Base-by-base conservation (phyloP, 495 filamentous ascomycete species). In the Filosporella fistucella region DNA sequence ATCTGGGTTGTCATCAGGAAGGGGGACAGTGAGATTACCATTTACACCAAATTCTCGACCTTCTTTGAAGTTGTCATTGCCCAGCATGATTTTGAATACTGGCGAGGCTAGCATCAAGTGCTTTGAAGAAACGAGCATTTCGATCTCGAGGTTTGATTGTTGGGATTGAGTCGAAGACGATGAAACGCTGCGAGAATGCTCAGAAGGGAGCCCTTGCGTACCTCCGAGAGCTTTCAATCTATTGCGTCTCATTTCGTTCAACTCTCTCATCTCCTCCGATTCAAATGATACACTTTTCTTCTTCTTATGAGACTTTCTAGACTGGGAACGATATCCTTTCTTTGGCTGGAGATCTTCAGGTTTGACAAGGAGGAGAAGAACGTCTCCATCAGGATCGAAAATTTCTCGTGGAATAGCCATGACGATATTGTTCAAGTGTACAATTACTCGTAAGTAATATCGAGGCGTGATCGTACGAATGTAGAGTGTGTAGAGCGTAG, bases 51-150 rank as follows among this genome's bases (percentile, higher is more conserved):
- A 50, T 16, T 32, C 18, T n/a, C 25, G 13, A 12, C 55, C 55
- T 46, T 57, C 55, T 10, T 39, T 37, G 42, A 50, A 57, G 34
- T 51, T 49, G 2, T 25, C 21, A 4, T 32, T 10, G n/a, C n/a
- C n/a, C 22, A 57, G 40, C 49, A 52, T 57, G 21, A 25, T 39
- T 28, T 46, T 34, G 40, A 82, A 78, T 5, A 68, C 52, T 2
- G 68, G 58, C 1, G 75, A 81, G 1, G 71, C 68, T 17, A 77
- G 49, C 0, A 54, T 62, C 17, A 82, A 54, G 54, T 81, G 74
- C 21, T 67, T 71, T 2, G 75, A 75, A 18, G 76, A 81, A 5
- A 77, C 72, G 7, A 29, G 37, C 21, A 47, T 23, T 9, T 47
- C 44, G 4, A 46, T 22, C 16, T 52, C 42, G n/a, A n/a, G n/a